Base-by-base conservation (phyloP, 345 rosid species). In the Linum lewisii region DNA sequence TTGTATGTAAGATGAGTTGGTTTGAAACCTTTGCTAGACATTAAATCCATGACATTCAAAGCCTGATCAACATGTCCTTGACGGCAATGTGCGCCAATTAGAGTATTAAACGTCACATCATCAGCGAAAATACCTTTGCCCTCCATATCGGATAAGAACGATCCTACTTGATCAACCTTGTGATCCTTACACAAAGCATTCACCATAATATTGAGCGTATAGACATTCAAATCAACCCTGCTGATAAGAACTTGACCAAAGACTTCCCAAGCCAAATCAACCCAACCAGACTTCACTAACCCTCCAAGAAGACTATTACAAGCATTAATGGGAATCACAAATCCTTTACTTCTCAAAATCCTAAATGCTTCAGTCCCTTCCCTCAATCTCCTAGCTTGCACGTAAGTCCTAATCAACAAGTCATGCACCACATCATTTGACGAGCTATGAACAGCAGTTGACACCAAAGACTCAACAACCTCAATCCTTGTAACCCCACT, bases 131-230 rank as follows among this genome's bases (percentile, higher is more conserved):
- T 60, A 13, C 84, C 86, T 24, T 75, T 87, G 67, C 54, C 74
- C 74, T 85, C 75, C 80, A 83, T 72, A 49, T 79, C 72, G 0
- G 66, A 42, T 25, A 90, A 44, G 71, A 86, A 80, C 6, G 53
- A 18, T 62, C 68, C 78, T 1, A 79, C 78, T 45, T 68, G 63
- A 53, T 68, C 81, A 56, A 83, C 66, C 61, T 82, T 79, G 57
- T 67, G 52, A 74, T 81, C 93, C 77, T 90, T 90, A 66, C 90
- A 90, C 74, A 85, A 70, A 1, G 95, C 94, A 77, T 87, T 85
- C 64, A 85, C 91, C 97, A 86, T 82, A 63, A 89, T 89, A 60
- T 89, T 86, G n/a, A 84, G 68, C 1, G 86, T 73, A 62, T 73
- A 78, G 23, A 66, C 73, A 69, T 81, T 77, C 69, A 76, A 36